phyloP scores from a whole-genome alignment of 2,329 filamentous ascomycete species.

The Gnomoniopsis sp. region DNA sequence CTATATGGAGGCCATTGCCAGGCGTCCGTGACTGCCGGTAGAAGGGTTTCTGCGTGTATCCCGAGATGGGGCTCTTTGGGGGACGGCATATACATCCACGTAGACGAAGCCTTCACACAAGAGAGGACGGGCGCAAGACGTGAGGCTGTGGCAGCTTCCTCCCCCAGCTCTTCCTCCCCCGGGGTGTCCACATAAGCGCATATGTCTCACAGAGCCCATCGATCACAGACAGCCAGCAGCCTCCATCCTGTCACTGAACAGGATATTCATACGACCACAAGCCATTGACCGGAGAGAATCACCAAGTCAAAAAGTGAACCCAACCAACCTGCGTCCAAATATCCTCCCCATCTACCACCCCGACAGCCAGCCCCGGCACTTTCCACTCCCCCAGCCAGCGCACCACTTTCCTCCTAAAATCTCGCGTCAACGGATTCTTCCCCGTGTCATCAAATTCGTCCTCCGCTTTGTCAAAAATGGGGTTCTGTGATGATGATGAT shows the following conservation, averaged over 20 bases:
- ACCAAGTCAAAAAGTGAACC: neutral
- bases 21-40: no score
- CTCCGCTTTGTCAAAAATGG: neutral
- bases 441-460: neutral
- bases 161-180: no score
- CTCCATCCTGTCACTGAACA: neutral
- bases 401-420: conserved; percentile 18
- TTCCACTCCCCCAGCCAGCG: conserved; percentile 36
- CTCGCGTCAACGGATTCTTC: conserved; percentile 16
- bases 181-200: no score
- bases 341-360: conserved; percentile 42
- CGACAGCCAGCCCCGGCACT: conserved; percentile 47
- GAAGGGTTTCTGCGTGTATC: no score
- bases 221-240: no score
- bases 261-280: neutral
- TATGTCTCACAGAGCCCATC: no score
- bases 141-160: no score
- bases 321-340: conserved; percentile 34
- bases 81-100: no score
- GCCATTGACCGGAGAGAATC: neutral
- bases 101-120: no score
- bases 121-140: no score
- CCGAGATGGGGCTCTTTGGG: no score
- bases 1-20: neutral
- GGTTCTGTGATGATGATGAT: neutral